Conservation (phyloP, 495 filamentous ascomycete genomes). For the Mytilinidion resinicola region DNA sequence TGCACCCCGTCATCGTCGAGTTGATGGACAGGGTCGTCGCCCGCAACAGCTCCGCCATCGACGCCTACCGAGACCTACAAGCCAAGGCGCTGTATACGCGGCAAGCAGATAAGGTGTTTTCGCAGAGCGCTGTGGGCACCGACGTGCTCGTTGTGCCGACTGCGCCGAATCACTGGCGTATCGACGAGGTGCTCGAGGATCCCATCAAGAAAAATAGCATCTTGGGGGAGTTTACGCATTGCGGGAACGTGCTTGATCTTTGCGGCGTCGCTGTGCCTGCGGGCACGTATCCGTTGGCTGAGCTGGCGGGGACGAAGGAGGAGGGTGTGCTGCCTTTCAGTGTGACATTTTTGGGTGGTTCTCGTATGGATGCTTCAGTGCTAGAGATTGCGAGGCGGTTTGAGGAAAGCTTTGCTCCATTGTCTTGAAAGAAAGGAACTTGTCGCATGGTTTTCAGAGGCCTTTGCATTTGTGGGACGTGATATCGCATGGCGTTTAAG, state of each 20-base stretch:
- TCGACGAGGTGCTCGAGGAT: constrained; percentile 50
- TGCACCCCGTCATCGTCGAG: constrained; percentile 51
- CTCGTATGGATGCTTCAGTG: constrained; percentile 50
- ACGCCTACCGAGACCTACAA: constrained; percentile 52
- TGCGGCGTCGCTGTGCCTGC: constrained; percentile 56
- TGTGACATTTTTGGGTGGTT: constrained; percentile 53
- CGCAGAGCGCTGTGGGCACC: constrained; percentile 39
- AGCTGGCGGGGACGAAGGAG: constrained; percentile 28
- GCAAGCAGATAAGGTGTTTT: constrained; percentile 44
- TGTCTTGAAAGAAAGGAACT: no score
- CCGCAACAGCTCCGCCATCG: constrained; percentile 45
- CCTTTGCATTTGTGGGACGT: no score
- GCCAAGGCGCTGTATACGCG: constrained; percentile 42
- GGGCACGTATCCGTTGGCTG: constrained; percentile 37
- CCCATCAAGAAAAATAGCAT: constrained; percentile 50
- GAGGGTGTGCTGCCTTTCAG: constrained; percentile 51
- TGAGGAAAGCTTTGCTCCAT: constrained; percentile 35
- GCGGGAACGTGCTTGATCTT: constrained; percentile 59
- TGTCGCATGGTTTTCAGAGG: no score
- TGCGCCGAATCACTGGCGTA: constrained; percentile 52
- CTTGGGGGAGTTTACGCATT: constrained; percentile 58
- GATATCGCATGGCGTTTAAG: no score
- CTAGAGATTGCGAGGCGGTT: constrained; percentile 50
- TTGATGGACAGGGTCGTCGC: constrained; percentile 45
- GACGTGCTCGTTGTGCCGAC: constrained; percentile 59